Percentiles rank a stretch among this genome's conserved stretches.
These are phyloP conservation scores for Clitopilus passeckerianus DNA, from an alignment of 768 basidiomycete genomes.

Conservation along the genomic window DNA sequence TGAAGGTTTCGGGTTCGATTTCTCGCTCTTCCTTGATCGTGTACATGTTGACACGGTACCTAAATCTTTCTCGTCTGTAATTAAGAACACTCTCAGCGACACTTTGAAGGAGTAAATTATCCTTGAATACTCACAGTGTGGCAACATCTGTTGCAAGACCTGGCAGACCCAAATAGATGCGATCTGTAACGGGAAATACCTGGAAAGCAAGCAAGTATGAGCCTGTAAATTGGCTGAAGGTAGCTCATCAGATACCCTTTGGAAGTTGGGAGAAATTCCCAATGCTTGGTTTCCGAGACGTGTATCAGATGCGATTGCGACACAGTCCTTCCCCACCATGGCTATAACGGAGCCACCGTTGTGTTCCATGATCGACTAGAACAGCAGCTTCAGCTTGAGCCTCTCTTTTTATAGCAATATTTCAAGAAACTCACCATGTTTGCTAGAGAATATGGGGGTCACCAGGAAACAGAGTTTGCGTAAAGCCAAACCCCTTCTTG, in stretches of 20 bases:
- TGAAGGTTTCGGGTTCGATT: slow-evolving; percentile 94
- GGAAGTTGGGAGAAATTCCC: slow-evolving; percentile 87
- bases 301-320: slow-evolving; percentile 95
- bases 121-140: slow-evolving; percentile 61
- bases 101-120: background rate
- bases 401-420: background rate
- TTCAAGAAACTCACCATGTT: slow-evolving; percentile 32
- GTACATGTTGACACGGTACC: slow-evolving; percentile 97
- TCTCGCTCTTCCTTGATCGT: slow-evolving; percentile 98
- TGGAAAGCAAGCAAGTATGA: slow-evolving; percentile 25
- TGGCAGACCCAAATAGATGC: slow-evolving; percentile 86
- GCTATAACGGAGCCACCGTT: slow-evolving; percentile 99
- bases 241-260: slow-evolving; percentile 61
- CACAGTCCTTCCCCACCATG: slow-evolving; percentile 99
- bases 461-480: background rate
- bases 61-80: slow-evolving; percentile 78
- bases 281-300: slow-evolving; percentile 85
- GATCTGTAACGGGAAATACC: slow-evolving; percentile 94
- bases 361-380: slow-evolving; percentile 85
- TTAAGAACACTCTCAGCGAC: background rate
- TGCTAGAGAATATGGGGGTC: slow-evolving; percentile 10
- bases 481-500: background rate
- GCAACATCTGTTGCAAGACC: slow-evolving; percentile 92
- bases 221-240: background rate
- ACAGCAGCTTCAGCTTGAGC: slow-evolving; percentile 7